Conservation (phyloP, 2,329 filamentous ascomycete genomes). For the Camillea tinctor region DNA sequence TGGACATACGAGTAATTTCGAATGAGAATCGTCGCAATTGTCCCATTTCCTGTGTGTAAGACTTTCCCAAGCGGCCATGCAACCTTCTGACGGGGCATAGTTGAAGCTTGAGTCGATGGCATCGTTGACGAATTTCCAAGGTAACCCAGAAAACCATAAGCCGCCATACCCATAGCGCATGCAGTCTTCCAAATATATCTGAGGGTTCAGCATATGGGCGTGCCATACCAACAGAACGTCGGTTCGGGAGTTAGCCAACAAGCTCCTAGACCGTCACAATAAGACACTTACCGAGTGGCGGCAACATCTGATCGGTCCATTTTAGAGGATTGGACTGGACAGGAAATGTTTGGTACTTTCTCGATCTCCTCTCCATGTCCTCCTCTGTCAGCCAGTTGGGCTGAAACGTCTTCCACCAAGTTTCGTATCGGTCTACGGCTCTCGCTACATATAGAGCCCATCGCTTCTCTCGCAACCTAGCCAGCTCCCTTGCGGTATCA, state of each 20-base stretch:
- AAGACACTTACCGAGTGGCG: slow-evolving; percentile 53
- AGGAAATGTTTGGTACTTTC: slow-evolving; percentile 28
- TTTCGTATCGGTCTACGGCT: slow-evolving; percentile 66
- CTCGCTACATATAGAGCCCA: slow-evolving; percentile 70
- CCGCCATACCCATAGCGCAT: slow-evolving; percentile 55
- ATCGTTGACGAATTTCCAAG: slow-evolving; percentile 59
- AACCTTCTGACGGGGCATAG: slow-evolving; percentile 48
- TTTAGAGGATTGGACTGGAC: slow-evolving; percentile 16
- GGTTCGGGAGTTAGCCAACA: slow-evolving; percentile 30
- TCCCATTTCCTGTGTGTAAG: slow-evolving; percentile 57
- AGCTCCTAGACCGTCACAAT: slow-evolving; percentile 3
- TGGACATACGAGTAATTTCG: slow-evolving; percentile 55
- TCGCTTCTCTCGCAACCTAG: slow-evolving; percentile 65
- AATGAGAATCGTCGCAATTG: slow-evolving; percentile 49
- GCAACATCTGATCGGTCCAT: slow-evolving; percentile 47
- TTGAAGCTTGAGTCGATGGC: slow-evolving; percentile 60
- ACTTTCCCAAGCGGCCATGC: slow-evolving; percentile 46
- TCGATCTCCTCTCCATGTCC: slow-evolving; percentile 33
- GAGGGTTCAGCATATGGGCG: slow-evolving; percentile 74
- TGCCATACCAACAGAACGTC: slow-evolving; percentile 82
- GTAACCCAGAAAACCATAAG: slow-evolving; percentile 63
- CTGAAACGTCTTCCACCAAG: slow-evolving; percentile 57
- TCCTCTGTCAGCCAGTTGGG: slow-evolving; percentile 32
- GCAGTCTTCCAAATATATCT: slow-evolving; percentile 72
- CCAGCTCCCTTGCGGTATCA: slow-evolving; percentile 43